Percentiles rank a stretch among this genome's conserved stretches.
Evolutionary conservation across 2,329 filamentous ascomycete genomes (phyloP).

Genomic region (Sporothrix pseudoabietina): DNA sequence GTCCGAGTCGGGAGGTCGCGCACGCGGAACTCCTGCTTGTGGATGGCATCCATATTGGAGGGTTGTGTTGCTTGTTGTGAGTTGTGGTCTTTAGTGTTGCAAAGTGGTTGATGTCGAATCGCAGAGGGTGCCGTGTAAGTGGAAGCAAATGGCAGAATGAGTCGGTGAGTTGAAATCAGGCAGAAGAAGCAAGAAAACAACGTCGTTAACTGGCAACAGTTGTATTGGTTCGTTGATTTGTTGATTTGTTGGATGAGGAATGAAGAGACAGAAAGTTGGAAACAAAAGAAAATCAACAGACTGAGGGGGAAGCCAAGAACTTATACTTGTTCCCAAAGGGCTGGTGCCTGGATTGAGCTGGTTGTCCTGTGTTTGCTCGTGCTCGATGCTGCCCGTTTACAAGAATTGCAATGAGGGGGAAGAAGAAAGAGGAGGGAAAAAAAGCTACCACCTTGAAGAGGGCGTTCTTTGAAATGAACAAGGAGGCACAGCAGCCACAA

Average conservation of each 20-base stretch:
- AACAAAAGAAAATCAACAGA: not conserved
- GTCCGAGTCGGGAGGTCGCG: constrained; percentile 60
- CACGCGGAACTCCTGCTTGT: constrained; percentile 56
- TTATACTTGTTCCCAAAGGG: not conserved
- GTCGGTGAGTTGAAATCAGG: too few species aligned
- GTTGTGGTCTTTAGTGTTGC: not conserved
- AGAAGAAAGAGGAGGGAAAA: not conserved
- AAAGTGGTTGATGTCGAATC: not conserved
- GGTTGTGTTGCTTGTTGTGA: not conserved
- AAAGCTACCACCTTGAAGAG: not conserved
- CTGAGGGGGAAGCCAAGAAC: not conserved
- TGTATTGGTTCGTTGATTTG: not conserved
- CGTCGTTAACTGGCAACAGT: not conserved
- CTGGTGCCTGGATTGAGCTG: constrained; percentile 11
- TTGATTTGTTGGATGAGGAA: not conserved
- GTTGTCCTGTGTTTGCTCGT: not conserved
- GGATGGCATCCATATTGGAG: constrained; percentile 44
- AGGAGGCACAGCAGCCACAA: not conserved
- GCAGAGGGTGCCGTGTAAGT: not conserved
- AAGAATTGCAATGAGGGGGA: not conserved
- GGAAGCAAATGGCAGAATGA: not conserved
- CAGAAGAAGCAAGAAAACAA: not conserved
- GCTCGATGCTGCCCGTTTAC: not conserved
- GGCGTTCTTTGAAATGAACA: not conserved
- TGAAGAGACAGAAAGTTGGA: not conserved